A percentile compares a stretch with the other conserved stretches of the same genome.
Conservation (phyloP, 345 rosid species). For the Ricinus communis region DNA sequence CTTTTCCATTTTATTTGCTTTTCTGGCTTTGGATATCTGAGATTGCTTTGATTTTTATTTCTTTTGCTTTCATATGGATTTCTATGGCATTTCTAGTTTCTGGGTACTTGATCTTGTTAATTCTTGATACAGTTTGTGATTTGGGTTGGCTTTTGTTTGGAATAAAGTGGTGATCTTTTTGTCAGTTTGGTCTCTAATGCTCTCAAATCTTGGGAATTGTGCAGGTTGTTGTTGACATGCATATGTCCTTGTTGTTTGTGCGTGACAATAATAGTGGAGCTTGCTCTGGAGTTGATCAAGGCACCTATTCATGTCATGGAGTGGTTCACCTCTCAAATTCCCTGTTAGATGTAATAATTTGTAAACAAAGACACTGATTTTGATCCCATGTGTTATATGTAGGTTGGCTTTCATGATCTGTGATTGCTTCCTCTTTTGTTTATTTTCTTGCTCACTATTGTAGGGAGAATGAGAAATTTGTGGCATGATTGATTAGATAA, state of each 20-base stretch:
- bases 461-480: no score
- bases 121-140: background rate
- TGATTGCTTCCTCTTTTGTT: background rate
- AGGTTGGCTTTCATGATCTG: background rate
- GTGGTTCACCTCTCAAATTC: slow-evolving; percentile 38
- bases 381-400: no score
- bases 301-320: slow-evolving; percentile 37
- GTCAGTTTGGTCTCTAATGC: background rate
- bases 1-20: background rate
- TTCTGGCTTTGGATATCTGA: background rate
- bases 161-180: background rate
- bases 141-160: background rate
- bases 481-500: background rate
- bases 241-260: slow-evolving; percentile 35
- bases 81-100: background rate
- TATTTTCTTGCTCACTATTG: background rate
- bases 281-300: slow-evolving; percentile 34
- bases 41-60: background rate
- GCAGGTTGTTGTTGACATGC: slow-evolving; percentile 33
- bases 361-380: background rate
- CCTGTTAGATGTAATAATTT: slow-evolving; percentile 18
- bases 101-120: background rate
- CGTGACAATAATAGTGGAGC: slow-evolving; percentile 30
- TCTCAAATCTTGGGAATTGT: background rate
- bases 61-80: background rate